Conservation (phyloP, 179 eudicot genomes). For the Beta lomatogona region DNA sequence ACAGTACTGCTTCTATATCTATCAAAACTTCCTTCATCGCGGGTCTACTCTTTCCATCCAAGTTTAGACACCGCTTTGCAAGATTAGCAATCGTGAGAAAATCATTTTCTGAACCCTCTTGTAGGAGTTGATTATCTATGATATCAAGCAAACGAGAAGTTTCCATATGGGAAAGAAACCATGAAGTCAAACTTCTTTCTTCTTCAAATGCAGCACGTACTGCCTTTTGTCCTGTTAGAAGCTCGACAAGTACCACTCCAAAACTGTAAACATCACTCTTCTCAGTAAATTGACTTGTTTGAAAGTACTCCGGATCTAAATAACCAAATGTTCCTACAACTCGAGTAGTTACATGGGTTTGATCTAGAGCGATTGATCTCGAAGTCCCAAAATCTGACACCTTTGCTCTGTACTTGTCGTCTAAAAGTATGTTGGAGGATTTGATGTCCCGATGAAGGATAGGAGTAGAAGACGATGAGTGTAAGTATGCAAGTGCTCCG, state of each 20-base stretch:
- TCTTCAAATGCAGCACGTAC: slow-evolving; percentile 29
- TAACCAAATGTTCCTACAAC: slow-evolving; percentile 46
- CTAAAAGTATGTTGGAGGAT: slow-evolving; percentile 46
- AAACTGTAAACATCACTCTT: slow-evolving; percentile 56
- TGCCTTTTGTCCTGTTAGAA: slow-evolving; percentile 52
- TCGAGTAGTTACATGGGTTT: slow-evolving; percentile 44
- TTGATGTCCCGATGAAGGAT: slow-evolving; percentile 48
- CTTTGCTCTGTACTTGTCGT: slow-evolving; percentile 42
- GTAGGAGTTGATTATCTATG: slow-evolving; percentile 36
- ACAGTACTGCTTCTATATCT: slow-evolving; percentile 31
- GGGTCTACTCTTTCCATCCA: slow-evolving; percentile 48
- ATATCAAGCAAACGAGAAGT: slow-evolving; percentile 31
- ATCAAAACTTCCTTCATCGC: slow-evolving; percentile 37
- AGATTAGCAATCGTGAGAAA: slow-evolving; percentile 34
- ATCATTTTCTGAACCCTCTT: slow-evolving; percentile 36
- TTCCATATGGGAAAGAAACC: slow-evolving; percentile 37
- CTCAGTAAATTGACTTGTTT: slow-evolving; percentile 41
- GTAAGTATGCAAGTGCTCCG: slow-evolving; percentile 44
- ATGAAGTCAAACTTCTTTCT: slow-evolving; percentile 37
- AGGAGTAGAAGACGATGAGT: slow-evolving; percentile 37
- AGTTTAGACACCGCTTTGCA: slow-evolving; percentile 39
- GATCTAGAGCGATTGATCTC: slow-evolving; percentile 39
- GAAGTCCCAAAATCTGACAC: slow-evolving; percentile 48
- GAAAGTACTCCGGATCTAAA: slow-evolving; percentile 46
- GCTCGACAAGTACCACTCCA: slow-evolving; percentile 60